A percentile compares a stretch with the other conserved stretches of the same genome.
Conservation (phyloP, 2,329 filamentous ascomycete species). For the Trichoderma breve region DNA sequence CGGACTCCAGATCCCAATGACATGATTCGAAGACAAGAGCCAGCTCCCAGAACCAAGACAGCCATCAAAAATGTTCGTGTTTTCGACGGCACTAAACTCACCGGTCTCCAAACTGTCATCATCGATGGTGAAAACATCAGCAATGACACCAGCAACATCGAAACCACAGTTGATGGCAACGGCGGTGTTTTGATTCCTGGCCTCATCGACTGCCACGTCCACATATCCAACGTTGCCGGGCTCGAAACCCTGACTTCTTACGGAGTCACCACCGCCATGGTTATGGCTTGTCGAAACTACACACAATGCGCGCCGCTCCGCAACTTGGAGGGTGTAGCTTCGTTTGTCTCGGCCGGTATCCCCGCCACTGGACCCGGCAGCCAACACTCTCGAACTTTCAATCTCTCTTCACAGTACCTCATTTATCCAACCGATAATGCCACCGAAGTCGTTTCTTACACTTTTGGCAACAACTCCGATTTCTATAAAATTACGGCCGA, state of each 20-base stretch:
- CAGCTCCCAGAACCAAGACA: not conserved
- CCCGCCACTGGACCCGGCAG: slow-evolving; percentile 6
- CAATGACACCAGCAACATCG: not conserved
- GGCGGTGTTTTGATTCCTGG: slow-evolving; percentile 1
- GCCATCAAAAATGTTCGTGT: slow-evolving; percentile 4
- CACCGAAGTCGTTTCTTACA: not conserved
- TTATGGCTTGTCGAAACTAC: slow-evolving; percentile 14
- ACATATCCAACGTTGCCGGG: not conserved
- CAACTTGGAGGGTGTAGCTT: slow-evolving; percentile 2
- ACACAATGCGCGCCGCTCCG: slow-evolving; percentile 1
- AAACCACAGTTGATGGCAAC: not conserved
- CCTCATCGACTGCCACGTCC: slow-evolving; percentile 7
- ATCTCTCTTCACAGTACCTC: not conserved
- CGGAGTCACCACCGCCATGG: not conserved
- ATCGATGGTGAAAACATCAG: slow-evolving; percentile 4
- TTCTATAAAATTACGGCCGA: slow-evolving; percentile 14
- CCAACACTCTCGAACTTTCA: slow-evolving; percentile 11
- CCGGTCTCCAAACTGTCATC: not conserved
- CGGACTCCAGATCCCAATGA: not conserved
- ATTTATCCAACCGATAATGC: not conserved
- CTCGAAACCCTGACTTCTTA: not conserved
- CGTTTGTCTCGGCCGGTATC: not conserved
- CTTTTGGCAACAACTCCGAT: slow-evolving; percentile 10
- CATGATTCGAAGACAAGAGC: not conserved
- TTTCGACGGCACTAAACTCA: not conserved